These are phyloP conservation scores for Herpetomonas tarakana DNA, from an alignment of 208 protist species.

Conservation along the genomic window DNA sequence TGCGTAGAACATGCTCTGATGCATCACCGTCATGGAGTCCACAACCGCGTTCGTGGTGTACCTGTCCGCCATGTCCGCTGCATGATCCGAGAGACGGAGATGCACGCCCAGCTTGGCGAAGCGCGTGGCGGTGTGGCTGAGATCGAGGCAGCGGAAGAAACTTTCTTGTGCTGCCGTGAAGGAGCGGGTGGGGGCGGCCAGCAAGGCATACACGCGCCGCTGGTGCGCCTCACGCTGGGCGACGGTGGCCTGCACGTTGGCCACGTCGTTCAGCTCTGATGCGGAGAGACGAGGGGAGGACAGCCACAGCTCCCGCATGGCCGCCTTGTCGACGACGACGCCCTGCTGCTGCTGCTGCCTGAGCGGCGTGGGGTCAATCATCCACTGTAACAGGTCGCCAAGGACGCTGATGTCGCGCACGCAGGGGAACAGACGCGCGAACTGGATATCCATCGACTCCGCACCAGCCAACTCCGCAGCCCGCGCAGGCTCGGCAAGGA, in stretches of 20 bases:
- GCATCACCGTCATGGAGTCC: constrained; percentile 6
- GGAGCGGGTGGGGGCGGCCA: constrained; percentile 2
- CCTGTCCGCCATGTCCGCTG: too few relatives aligned
- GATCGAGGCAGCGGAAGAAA: constrained; percentile 30
- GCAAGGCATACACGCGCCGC: constrained; percentile 14
- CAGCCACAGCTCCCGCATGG: constrained; percentile 25
- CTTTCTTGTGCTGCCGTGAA: constrained; percentile 18
- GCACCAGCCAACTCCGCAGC: neutral
- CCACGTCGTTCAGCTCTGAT: constrained; percentile 26
- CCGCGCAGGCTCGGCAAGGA: constrained; percentile 5
- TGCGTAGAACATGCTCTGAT: constrained; percentile 17
- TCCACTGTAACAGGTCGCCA: neutral
- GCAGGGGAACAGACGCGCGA: constrained; percentile 10
- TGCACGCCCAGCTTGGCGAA: constrained; percentile 22
- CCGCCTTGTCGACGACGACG: constrained; percentile 26
- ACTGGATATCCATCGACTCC: constrained; percentile 1
- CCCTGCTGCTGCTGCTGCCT: too few relatives aligned
- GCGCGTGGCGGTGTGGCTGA: constrained; percentile 28
- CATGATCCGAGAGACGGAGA: too few relatives aligned
- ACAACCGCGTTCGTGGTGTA: too few relatives aligned
- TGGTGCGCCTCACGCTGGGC: constrained; percentile 28
- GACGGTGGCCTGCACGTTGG: constrained; percentile 21
- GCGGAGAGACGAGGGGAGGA: constrained; percentile 32
- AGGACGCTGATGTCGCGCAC: neutral
- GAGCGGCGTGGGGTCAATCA: too few relatives aligned